A percentile compares a stretch with the other conserved stretches of the same genome.
These are phyloP conservation scores for Plantago major DNA, from an alignment of 257 asterid species.

Conservation along the genomic window DNA sequence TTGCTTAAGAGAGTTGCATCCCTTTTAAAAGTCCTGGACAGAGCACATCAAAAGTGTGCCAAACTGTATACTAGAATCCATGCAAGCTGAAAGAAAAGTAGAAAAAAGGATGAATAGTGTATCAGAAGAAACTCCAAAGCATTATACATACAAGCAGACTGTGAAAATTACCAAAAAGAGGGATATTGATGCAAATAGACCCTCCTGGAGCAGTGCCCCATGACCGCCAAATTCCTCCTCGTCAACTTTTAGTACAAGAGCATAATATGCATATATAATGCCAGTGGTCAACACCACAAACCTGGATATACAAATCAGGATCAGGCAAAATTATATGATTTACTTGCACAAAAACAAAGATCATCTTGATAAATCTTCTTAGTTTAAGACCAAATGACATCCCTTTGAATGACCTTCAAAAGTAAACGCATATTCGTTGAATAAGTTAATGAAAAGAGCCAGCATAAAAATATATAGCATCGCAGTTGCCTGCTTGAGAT, in stretches of 20 bases:
- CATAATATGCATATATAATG: constrained; percentile 77
- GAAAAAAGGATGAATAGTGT: constrained; percentile 5
- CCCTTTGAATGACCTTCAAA: too few species aligned
- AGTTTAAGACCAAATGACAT: too few species aligned
- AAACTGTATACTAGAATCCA: constrained; percentile 96
- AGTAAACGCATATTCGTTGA: too few species aligned
- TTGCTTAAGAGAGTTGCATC: constrained; percentile 4
- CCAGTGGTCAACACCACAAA: constrained; percentile 70
- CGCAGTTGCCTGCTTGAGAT: too few species aligned
- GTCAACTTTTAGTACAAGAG: constrained; percentile 64
- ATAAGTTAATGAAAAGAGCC: too few species aligned
- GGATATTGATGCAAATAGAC: constrained; percentile 80
- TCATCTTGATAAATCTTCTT: too few species aligned
- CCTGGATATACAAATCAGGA: constrained; percentile 34
- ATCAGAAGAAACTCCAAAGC: not conserved
- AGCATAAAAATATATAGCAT: too few species aligned
- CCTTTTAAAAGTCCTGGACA: constrained; percentile 14
- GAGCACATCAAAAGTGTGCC: constrained; percentile 67
- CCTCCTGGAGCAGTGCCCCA: constrained; percentile 90
- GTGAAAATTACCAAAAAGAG: constrained; percentile 68
- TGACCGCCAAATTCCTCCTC: constrained; percentile 99
- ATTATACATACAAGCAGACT: not conserved
- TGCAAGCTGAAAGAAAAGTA: constrained; percentile 46
- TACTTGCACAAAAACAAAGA: too few species aligned
- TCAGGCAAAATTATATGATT: not conserved